Conservation (phyloP, 768 basidiomycete genomes). For the Strobilomyces confusus region DNA sequence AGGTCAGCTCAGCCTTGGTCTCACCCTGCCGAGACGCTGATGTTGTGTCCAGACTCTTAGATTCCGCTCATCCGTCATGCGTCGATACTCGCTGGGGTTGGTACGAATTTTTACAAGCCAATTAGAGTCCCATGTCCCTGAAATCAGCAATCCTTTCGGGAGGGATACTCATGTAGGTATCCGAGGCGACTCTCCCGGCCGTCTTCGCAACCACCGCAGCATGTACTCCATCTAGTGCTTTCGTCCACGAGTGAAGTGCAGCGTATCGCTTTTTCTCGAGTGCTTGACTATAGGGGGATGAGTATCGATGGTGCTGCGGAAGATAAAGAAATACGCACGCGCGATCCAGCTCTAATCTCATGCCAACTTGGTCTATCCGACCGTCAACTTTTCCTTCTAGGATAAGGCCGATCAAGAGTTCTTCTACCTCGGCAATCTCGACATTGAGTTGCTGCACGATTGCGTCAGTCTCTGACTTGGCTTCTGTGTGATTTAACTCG, state of each 20-base stretch:
- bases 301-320: background rate
- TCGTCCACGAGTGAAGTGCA: constrained; percentile 79
- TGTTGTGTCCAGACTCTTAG: background rate
- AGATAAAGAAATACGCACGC: constrained; percentile 46
- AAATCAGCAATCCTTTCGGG: constrained; percentile 31
- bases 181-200: constrained; percentile 32
- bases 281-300: constrained; percentile 58
- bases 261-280: constrained; percentile 83
- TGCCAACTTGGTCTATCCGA: constrained; percentile 93
- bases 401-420: constrained; percentile 88
- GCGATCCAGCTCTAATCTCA: constrained; percentile 85
- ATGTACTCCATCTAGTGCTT: constrained; percentile 75
- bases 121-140: constrained; percentile 26
- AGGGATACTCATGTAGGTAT: constrained; percentile 34
- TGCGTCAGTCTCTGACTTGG: background rate
- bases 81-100: background rate
- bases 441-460: constrained; percentile 85
- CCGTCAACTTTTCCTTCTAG: constrained; percentile 97
- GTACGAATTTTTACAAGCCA: constrained; percentile 6
- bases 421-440: constrained; percentile 87
- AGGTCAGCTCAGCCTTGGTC: constrained; percentile 10
- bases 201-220: constrained; percentile 73
- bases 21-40: background rate
- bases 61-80: background rate
- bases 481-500: constrained; percentile 26